A percentile compares a stretch with the other conserved stretches of the same genome.
These are phyloP conservation scores for Saccharomycopsis amapae DNA, from an alignment of 805 yeast species.

Conservation along the genomic window DNA sequence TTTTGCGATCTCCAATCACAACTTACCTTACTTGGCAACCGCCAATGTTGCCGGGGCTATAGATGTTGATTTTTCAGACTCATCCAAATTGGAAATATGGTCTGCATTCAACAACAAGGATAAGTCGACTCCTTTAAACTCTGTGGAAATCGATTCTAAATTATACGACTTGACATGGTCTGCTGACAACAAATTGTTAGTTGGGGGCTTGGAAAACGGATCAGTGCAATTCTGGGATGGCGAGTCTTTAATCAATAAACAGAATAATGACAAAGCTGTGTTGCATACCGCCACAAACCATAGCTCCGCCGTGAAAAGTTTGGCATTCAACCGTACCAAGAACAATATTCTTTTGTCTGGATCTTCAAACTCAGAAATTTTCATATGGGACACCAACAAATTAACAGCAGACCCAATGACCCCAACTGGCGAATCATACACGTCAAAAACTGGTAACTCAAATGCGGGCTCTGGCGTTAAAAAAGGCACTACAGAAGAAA, in stretches of 20 bases:
- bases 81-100: constrained; percentile 76
- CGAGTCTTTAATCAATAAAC: constrained; percentile 35
- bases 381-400: constrained; percentile 79
- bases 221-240: constrained; percentile 73
- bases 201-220: constrained; percentile 88
- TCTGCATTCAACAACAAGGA: constrained; percentile 38
- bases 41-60: constrained; percentile 97
- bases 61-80: constrained; percentile 77
- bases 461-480: not conserved
- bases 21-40: constrained; percentile 70
- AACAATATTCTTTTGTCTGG: constrained; percentile 73
- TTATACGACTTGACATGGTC: constrained; percentile 88
- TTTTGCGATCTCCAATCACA: constrained; percentile 90
- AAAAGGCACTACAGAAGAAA: constrained; percentile 54
- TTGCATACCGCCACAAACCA: constrained; percentile 53
- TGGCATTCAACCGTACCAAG: constrained; percentile 73
- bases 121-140: constrained; percentile 28
- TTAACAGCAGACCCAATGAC: constrained; percentile 37
- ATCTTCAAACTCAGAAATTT: constrained; percentile 83
- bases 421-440: constrained; percentile 26
- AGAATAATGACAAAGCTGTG: constrained; percentile 33
- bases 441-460: not conserved
- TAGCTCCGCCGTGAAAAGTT: constrained; percentile 59
- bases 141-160: constrained; percentile 46
- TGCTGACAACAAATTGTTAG: constrained; percentile 54